Percentiles rank a stretch among this genome's conserved stretches.
phyloP scores from a whole-genome alignment of 164 flowering plant genomes.

The Paratinospora sagittata region DNA sequence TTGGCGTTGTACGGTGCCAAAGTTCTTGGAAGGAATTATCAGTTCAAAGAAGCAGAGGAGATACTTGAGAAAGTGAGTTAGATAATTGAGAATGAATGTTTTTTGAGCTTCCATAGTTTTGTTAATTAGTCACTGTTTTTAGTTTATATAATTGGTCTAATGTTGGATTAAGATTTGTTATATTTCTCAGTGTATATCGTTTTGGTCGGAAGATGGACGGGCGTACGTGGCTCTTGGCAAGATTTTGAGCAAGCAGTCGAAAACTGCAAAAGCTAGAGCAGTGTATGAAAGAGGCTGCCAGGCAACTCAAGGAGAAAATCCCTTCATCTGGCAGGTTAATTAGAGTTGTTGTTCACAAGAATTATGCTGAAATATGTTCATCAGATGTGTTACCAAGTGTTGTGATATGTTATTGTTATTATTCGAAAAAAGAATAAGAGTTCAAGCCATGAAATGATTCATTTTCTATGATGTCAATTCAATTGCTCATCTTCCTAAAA shows the following conservation, averaged over 20 bases:
- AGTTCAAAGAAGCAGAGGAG: slow-evolving; percentile 51
- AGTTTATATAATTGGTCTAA: not conserved
- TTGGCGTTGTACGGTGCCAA: slow-evolving; percentile 77
- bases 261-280: slow-evolving; percentile 55
- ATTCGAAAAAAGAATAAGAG: not conserved
- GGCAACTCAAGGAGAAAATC: slow-evolving; percentile 91
- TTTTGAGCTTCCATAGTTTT: not conserved
- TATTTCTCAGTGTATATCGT: slow-evolving; percentile 24
- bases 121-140: not conserved
- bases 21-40: slow-evolving; percentile 48
- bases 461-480: not conserved
- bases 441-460: not conserved
- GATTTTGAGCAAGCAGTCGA: slow-evolving; percentile 58
- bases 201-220: slow-evolving; percentile 88
- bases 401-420: too few relatives aligned
- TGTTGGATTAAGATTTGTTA: not conserved
- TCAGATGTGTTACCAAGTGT: too few relatives aligned
- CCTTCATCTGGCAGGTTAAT: slow-evolving; percentile 90
- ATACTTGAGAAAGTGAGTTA: slow-evolving; percentile 53
- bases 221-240: slow-evolving; percentile 63
- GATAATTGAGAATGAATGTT: not conserved
- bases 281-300: slow-evolving; percentile 88
- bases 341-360: not conserved
- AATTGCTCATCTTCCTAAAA: too few relatives aligned
- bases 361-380: too few relatives aligned